Evolutionary conservation across 345 rosid species (phyloP).

Genomic region (Gossypium raimondii): DNA sequence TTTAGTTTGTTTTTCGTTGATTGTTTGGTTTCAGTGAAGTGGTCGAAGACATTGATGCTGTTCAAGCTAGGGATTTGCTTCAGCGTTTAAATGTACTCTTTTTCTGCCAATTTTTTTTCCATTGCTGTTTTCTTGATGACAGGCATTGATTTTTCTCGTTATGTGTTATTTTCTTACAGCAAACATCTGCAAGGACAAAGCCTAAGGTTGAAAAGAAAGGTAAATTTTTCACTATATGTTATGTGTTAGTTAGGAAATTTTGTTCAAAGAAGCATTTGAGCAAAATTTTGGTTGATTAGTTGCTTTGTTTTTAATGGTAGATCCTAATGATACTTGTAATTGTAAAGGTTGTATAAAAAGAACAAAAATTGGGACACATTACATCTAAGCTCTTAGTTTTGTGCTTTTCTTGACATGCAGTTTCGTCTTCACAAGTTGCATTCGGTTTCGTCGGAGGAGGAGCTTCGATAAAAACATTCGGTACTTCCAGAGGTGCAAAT

Average conservation of each 20-base stretch:
- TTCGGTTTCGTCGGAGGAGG: constrained; percentile 50
- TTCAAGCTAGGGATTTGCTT: constrained; percentile 63
- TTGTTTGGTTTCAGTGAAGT: constrained; percentile 50
- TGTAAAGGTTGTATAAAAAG: not conserved
- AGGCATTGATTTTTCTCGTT: not conserved
- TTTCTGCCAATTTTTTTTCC: not conserved
- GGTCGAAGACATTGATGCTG: constrained; percentile 39
- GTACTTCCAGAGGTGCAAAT: constrained; percentile 23
- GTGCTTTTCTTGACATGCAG: constrained; percentile 23
- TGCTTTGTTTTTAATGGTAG: not conserved
- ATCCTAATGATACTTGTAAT: not conserved
- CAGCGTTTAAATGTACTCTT: constrained; percentile 44
- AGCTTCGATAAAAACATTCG: constrained; percentile 37
- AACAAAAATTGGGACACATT: not conserved
- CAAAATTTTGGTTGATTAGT: not conserved
- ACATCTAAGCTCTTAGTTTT: not conserved
- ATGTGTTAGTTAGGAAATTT: too few species aligned
- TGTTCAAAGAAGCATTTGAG: too few species aligned
- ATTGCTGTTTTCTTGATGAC: not conserved
- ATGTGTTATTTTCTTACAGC: constrained; percentile 24
- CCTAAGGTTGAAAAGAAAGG: constrained; percentile 51
- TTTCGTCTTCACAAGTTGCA: constrained; percentile 42
- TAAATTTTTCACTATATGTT: constrained; percentile 1
- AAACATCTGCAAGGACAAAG: constrained; percentile 37
- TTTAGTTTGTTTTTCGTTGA: not conserved